These are phyloP conservation scores for Fremontodendron californicum DNA, from an alignment of 345 rosid species.

Conservation along the genomic window DNA sequence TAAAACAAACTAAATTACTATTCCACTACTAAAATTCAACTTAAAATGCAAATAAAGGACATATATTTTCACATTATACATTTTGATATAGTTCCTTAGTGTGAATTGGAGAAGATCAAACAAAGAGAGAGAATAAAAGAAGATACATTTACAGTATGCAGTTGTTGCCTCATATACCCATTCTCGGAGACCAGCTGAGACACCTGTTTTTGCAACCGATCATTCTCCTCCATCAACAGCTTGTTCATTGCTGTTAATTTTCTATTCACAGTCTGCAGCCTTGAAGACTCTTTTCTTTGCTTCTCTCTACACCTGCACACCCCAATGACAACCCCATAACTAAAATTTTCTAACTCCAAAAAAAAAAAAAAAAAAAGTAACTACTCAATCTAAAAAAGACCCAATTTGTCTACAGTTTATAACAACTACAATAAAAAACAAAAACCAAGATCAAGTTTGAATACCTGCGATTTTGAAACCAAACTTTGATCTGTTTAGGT, in stretches of 20 bases:
- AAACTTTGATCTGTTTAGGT: conserved; percentile 99
- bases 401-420: not conserved
- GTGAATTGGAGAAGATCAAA: not conserved
- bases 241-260: conserved; percentile 96
- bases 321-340: conserved; percentile 19
- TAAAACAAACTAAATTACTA: not conserved
- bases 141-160: conserved; percentile 56
- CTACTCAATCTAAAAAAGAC: not conserved
- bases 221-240: conserved; percentile 98
- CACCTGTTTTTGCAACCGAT: conserved; percentile 95
- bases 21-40: not conserved
- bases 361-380: not conserved
- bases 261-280: conserved; percentile 92
- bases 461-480: conserved; percentile 99
- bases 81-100: not conserved
- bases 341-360: not conserved
- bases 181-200: conserved; percentile 94
- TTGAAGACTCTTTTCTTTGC: conserved; percentile 92
- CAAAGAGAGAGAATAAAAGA: conserved; percentile 6
- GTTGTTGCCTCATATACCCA: conserved; percentile 83
- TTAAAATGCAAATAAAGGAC: not conserved
- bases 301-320: conserved; percentile 91
- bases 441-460: not conserved
- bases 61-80: not conserved
- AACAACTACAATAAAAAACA: not conserved